Percentiles rank a stretch among this genome's conserved stretches.
These are phyloP conservation scores for Backusella circina DNA, from an alignment of 192 early-diverging fungal species.

Conservation along the genomic window DNA sequence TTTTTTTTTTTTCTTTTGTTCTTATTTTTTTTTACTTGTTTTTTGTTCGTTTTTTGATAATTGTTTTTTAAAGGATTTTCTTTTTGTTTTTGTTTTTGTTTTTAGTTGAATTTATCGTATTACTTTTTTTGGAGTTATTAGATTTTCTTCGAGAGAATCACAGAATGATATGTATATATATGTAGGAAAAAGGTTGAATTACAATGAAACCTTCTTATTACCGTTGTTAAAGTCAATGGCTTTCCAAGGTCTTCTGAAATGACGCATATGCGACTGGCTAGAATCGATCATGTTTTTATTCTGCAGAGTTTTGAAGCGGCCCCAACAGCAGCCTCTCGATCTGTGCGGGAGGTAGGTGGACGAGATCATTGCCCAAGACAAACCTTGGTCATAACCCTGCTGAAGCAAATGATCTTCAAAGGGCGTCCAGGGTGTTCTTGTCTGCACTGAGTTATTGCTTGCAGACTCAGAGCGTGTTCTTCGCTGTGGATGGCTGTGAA, in stretches of 20 bases:
- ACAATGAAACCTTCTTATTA: background rate
- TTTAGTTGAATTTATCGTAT: background rate
- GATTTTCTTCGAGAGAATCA: constrained; percentile 1
- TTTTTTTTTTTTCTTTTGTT: background rate
- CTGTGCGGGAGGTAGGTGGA: constrained; percentile 21
- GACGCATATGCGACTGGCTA: constrained; percentile 13
- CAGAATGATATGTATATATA: background rate
- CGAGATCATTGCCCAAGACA: constrained; percentile 29
- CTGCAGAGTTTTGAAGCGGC: constrained; percentile 25
- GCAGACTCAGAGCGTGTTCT: background rate
- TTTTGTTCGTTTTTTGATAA: no score
- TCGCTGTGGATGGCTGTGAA: constrained; percentile 1
- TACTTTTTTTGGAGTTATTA: background rate
- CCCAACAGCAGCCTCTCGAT: constrained; percentile 28
- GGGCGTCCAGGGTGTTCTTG: constrained; percentile 23
- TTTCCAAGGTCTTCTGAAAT: constrained; percentile 17
- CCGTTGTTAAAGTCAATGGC: constrained; percentile 6
- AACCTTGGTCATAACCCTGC: constrained; percentile 25
- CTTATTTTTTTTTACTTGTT: background rate
- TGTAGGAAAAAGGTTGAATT: background rate
- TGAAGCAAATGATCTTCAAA: constrained; percentile 24
- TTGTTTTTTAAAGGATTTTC: background rate
- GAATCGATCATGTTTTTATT: constrained; percentile 15
- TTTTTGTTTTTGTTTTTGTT: no score
- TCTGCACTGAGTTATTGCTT: constrained; percentile 10